Conservation (phyloP, 768 basidiomycete genomes). For the Mycena polygramma region DNA sequence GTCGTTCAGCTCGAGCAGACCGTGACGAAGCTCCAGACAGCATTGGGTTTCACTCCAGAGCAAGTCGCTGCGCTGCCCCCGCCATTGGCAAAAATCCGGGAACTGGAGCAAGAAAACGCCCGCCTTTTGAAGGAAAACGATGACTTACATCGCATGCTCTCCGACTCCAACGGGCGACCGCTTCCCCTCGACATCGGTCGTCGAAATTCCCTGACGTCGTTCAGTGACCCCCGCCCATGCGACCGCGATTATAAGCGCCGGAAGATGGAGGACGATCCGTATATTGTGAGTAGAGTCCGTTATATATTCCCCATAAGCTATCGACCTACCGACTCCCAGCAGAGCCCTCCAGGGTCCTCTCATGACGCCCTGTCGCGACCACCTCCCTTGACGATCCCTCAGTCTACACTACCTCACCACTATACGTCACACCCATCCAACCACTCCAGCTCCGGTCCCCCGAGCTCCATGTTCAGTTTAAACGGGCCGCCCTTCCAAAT, state of each 20-base stretch:
- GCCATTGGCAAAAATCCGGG: constrained; percentile 80
- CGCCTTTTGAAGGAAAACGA: constrained; percentile 80
- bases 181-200: constrained; percentile 60
- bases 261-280: constrained; percentile 69
- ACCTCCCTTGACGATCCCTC: constrained; percentile 75
- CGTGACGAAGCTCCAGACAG: constrained; percentile 85
- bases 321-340: background rate
- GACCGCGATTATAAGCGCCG: constrained; percentile 75
- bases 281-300: constrained; percentile 56
- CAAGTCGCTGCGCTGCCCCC: constrained; percentile 81
- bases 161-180: constrained; percentile 55
- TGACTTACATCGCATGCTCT: constrained; percentile 76
- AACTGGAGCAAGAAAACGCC: constrained; percentile 85
- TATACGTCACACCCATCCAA: constrained; percentile 60
- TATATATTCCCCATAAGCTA: background rate
- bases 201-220: constrained; percentile 59
- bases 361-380: constrained; percentile 57
- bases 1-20: constrained; percentile 81
- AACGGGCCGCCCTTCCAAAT: constrained; percentile 73
- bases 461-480: constrained; percentile 60
- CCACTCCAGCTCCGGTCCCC: constrained; percentile 50
- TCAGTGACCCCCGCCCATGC: constrained; percentile 61
- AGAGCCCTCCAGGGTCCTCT: constrained; percentile 63
- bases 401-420: constrained; percentile 63
- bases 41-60: constrained; percentile 79